A percentile compares a stretch with the other conserved stretches of the same genome.
phyloP scores from a whole-genome alignment of 2,329 filamentous ascomycete genomes.

The Alternaria triticimaculans region DNA sequence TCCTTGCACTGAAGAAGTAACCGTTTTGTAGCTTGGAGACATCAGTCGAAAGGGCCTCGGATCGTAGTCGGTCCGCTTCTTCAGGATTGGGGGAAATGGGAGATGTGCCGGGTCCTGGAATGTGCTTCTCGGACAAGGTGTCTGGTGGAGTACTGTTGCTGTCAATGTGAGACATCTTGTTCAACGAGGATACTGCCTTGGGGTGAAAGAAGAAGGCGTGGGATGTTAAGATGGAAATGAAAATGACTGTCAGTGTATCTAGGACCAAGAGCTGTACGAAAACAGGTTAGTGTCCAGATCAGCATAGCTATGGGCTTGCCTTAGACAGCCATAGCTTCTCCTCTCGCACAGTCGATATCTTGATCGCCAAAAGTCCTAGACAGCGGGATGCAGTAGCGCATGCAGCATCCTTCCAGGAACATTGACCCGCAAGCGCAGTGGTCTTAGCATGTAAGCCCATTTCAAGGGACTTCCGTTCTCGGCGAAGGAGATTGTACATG shows the following conservation, averaged over 20 bases:
- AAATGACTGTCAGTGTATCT: not conserved
- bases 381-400: not conserved
- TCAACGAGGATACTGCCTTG: not conserved
- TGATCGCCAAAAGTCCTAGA: not conserved
- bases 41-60: accelerated
- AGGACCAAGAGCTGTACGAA: not conserved
- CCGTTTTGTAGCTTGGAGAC: not conserved
- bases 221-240: not conserved
- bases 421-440: not conserved
- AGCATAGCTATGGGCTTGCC: not conserved
- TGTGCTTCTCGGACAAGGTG: not conserved
- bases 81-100: not conserved
- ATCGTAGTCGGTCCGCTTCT: not conserved
- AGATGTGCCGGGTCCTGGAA: not conserved
- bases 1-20: not conserved
- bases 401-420: not conserved
- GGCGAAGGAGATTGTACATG: not conserved
- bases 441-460: not conserved
- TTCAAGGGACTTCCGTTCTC: not conserved
- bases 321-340: not conserved
- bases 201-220: not conserved
- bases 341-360: not conserved
- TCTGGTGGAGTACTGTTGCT: accelerated
- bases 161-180: not conserved
- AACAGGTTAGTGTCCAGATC: not conserved